These are phyloP conservation scores for Diaporthe amygdali DNA, from an alignment of 2,329 filamentous ascomycete genomes.

Conservation along the genomic window DNA sequence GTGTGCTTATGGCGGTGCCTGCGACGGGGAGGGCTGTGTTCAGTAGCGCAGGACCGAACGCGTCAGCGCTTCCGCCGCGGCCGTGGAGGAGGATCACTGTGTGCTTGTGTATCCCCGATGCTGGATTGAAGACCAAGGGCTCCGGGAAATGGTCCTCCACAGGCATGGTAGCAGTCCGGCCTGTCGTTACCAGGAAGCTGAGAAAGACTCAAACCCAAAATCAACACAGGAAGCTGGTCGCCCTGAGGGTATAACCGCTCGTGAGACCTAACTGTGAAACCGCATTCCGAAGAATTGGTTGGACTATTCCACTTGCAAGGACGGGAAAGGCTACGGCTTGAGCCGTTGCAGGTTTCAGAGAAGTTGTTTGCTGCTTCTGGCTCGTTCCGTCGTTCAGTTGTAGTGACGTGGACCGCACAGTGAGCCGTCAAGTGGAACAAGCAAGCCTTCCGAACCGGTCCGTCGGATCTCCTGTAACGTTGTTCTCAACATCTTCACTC, in stretches of 20 bases:
- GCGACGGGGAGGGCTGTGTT: slow-evolving; percentile 27
- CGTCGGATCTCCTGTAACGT: not conserved
- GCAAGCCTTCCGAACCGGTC: not conserved
- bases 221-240: not conserved
- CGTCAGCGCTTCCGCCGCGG: slow-evolving; percentile 47
- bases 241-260: not conserved
- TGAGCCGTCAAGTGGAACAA: not conserved
- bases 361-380: not conserved
- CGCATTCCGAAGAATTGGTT: not conserved
- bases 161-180: not conserved
- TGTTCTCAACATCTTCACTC: not conserved
- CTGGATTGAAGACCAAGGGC: slow-evolving; percentile 29
- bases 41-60: slow-evolving; percentile 47
- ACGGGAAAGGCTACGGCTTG: not conserved
- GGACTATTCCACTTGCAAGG: not conserved
- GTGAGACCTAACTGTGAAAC: not conserved
- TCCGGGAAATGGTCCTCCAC: not conserved
- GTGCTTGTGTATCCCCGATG: slow-evolving; percentile 39
- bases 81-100: slow-evolving; percentile 57
- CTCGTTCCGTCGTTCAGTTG: not conserved
- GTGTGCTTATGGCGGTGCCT: not conserved
- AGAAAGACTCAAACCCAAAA: too few species aligned
- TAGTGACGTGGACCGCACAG: too few species aligned
- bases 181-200: too few species aligned
- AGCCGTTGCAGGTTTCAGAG: not conserved